Conservation (phyloP, 78 protist genomes). For the Neovahlkampfia damariscottae region DNA sequence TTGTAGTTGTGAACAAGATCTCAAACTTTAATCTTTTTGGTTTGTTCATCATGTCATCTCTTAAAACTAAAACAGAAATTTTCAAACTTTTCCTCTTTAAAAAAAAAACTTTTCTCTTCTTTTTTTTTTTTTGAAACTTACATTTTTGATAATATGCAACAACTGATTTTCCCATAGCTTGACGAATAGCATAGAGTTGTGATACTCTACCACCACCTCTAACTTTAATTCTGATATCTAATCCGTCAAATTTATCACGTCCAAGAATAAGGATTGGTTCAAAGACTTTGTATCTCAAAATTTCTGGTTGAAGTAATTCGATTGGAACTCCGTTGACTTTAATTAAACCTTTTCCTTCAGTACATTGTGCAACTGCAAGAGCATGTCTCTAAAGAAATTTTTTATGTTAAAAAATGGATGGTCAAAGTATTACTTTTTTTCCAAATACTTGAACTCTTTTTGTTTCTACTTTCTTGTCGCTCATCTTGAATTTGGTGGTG, state of each 20-base stretch:
- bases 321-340: conserved; percentile 95
- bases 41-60: too few relatives aligned
- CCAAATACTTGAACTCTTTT: not conserved
- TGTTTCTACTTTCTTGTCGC: too few relatives aligned
- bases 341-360: conserved; percentile 82
- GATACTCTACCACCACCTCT: conserved; percentile 96
- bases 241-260: conserved; percentile 54
- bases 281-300: conserved; percentile 84
- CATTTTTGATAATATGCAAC: conserved; percentile 98
- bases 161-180: conserved; percentile 92
- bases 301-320: conserved; percentile 80
- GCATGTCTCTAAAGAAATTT: conserved; percentile 87
- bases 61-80: too few relatives aligned
- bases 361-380: conserved; percentile 93
- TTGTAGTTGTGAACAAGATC: too few relatives aligned
- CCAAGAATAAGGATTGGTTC: conserved; percentile 97
- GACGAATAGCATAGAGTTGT: conserved; percentile 95
- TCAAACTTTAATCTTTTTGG: too few relatives aligned
- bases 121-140: too few relatives aligned
- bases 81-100: too few relatives aligned
- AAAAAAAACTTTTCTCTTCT: too few relatives aligned
- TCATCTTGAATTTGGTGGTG: too few relatives aligned
- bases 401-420: not conserved
- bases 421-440: not conserved
- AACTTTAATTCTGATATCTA: conserved; percentile 96